Evolutionary conservation across 1,284 basidiomycete species (phyloP).

Genomic region (Coriolopsis trogii): DNA sequence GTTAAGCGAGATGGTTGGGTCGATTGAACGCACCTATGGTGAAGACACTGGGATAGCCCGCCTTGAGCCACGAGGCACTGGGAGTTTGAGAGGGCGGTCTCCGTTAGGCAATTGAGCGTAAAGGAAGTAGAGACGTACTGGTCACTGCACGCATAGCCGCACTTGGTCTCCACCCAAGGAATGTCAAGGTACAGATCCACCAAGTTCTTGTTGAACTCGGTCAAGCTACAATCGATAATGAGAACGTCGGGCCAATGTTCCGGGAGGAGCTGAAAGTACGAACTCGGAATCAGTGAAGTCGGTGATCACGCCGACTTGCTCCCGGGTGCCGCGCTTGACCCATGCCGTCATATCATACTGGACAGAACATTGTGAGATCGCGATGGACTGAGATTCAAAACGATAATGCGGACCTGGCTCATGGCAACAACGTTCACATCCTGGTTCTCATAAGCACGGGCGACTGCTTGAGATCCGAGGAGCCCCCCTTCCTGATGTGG

Average conservation of each 20-base stretch:
- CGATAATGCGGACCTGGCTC: constrained; percentile 67
- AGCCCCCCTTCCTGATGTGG: constrained; percentile 83
- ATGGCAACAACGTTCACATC: constrained; percentile 80
- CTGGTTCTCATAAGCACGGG: constrained; percentile 71
- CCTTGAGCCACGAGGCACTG: constrained; percentile 85
- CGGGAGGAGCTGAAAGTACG: constrained; percentile 15
- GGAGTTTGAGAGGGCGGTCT: constrained; percentile 21
- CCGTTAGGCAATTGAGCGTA: constrained; percentile 26
- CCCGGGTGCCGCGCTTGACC: constrained; percentile 88
- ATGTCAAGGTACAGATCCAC: constrained; percentile 81
- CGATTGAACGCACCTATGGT: constrained; percentile 66
- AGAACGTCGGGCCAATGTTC: constrained; percentile 5
- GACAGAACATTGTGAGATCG: constrained; percentile 18
- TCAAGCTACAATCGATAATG: constrained; percentile 54
- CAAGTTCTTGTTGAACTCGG: constrained; percentile 77
- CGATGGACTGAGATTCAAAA: constrained; percentile 19
- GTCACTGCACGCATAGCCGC: constrained; percentile 96
- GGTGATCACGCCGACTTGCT: constrained; percentile 89
- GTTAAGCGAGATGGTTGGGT: constrained; percentile 17
- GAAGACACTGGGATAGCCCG: constrained; percentile 84
- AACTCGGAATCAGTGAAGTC: constrained; percentile 82
- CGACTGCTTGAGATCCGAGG: constrained; percentile 92
- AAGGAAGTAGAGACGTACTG: constrained; percentile 52
- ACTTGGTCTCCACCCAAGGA: constrained; percentile 80
- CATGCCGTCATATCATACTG: constrained; percentile 97